Evolutionary conservation across 169 alveolate species (phyloP).

Genomic region (Plasmodium yoelii): DNA sequence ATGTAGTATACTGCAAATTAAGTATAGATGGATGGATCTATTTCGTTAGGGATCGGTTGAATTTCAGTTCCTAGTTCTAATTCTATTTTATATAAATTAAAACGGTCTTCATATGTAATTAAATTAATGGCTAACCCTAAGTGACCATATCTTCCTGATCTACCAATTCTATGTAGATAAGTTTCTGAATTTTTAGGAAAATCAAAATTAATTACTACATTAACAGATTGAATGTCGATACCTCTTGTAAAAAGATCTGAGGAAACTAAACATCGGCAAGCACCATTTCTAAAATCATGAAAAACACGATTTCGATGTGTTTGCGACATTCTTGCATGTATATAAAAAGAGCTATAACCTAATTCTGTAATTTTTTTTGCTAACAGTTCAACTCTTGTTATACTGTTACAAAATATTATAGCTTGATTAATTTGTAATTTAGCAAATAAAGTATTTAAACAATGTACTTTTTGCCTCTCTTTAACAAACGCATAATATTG

Average conservation of each 20-base stretch:
- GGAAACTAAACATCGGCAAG: constrained; percentile 94
- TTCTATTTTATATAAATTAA: constrained; percentile 91
- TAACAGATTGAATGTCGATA: constrained; percentile 97
- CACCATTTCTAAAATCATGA: constrained; percentile 98
- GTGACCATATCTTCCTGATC: constrained; percentile 99
- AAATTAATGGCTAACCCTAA: constrained; percentile 97
- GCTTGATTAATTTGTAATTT: constrained; percentile 97
- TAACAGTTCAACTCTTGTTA: constrained; percentile 97
- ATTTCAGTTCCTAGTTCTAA: constrained; percentile 98
- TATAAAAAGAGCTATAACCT: constrained; percentile 98
- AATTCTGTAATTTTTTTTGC: constrained; percentile 99
- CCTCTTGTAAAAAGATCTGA: constrained; percentile 99
- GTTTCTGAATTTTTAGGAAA: constrained; percentile 97
- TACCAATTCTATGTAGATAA: constrained; percentile 97
- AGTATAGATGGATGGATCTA: constrained; percentile 93
- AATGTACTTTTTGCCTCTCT: constrained; percentile 98
- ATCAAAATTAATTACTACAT: constrained; percentile 99
- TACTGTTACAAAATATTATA: constrained; percentile 98
- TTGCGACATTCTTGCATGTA: constrained; percentile 98
- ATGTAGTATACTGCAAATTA: constrained; percentile 40
- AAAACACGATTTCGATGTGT: constrained; percentile 96
- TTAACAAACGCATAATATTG: constrained; percentile 98
- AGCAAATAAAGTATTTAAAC: constrained; percentile 96
- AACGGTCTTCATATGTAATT: constrained; percentile 95
- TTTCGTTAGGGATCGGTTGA: constrained; percentile 96